Evolutionary conservation across 1,284 basidiomycete species (phyloP).

Genomic region (Ceratorhiza oryzae-sativae): DNA sequence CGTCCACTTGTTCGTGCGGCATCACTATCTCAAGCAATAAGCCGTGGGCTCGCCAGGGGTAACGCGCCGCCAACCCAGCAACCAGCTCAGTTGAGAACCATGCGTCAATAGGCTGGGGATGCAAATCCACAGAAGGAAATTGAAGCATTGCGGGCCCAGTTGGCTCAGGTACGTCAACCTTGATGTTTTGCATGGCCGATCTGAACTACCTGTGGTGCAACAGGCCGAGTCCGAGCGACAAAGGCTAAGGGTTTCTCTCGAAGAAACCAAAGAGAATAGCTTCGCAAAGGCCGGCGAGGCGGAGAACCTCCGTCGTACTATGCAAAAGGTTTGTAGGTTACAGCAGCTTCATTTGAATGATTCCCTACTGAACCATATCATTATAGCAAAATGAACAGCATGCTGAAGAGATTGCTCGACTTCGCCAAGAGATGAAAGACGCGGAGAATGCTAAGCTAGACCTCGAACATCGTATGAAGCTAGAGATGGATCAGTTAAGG

Average conservation of each 20-base stretch:
- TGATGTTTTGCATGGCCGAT: too few relatives aligned
- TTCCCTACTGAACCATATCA: too few relatives aligned
- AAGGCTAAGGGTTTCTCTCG: constrained; percentile 9
- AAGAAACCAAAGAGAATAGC: constrained; percentile 17
- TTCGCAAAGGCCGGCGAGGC: constrained; percentile 30
- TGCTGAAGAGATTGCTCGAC: constrained; percentile 22
- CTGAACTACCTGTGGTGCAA: background rate
- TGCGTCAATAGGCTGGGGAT: background rate
- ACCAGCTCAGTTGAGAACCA: background rate
- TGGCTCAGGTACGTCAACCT: constrained; percentile 8
- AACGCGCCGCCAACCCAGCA: constrained; percentile 1
- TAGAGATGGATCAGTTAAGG: constrained; percentile 27
- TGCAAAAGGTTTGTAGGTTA: constrained; percentile 5
- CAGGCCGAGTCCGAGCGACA: constrained; percentile 28
- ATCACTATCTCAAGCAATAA: constrained; percentile 30
- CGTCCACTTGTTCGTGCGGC: constrained; percentile 22
- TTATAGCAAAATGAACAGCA: constrained; percentile 26
- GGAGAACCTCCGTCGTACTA: constrained; percentile 27
- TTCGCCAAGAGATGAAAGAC: constrained; percentile 24
- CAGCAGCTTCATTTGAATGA: too few relatives aligned
- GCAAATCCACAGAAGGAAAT: constrained; percentile 3
- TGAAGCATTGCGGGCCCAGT: constrained; percentile 13
- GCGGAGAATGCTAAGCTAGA: constrained; percentile 12
- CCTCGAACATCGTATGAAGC: constrained; percentile 15
- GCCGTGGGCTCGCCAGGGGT: constrained; percentile 14